Conservation (phyloP, 140 eudicot genomes). For the Oenanthe javanica region DNA sequence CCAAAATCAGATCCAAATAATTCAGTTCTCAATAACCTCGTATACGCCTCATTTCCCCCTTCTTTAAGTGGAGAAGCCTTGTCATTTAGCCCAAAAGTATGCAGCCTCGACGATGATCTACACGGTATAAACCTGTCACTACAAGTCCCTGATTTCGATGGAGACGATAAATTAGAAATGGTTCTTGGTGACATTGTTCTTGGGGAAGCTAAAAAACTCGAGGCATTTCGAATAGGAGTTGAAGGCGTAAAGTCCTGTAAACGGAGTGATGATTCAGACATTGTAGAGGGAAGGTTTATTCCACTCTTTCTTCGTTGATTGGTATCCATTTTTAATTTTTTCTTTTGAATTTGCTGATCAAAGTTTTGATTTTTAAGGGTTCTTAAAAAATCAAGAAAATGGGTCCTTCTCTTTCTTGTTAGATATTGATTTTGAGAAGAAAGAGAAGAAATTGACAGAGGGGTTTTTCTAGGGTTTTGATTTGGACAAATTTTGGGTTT, state of each 20-base stretch:
- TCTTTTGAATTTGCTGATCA: neutral
- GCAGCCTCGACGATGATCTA: slow-evolving; percentile 87
- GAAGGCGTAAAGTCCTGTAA: slow-evolving; percentile 38
- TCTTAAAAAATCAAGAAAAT: neutral
- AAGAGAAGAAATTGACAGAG: slow-evolving; percentile 2
- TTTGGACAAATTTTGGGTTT: neutral
- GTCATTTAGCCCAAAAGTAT: slow-evolving; percentile 75
- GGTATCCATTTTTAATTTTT: slow-evolving; percentile 40
- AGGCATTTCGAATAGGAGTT: slow-evolving; percentile 18
- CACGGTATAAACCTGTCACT: slow-evolving; percentile 96
- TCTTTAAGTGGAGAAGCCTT: slow-evolving; percentile 71
- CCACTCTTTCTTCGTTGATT: slow-evolving; percentile 82
- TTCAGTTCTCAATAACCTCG: slow-evolving; percentile 65
- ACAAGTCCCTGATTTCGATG: slow-evolving; percentile 55
- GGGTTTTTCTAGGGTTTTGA: slow-evolving; percentile 16
- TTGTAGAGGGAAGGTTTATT: slow-evolving; percentile 74
- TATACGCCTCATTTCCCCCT: slow-evolving; percentile 69
- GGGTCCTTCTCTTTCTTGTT: slow-evolving; percentile 6
- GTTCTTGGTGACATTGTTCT: slow-evolving; percentile 85
- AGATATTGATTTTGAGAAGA: neutral
- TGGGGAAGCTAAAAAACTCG: slow-evolving; percentile 49
- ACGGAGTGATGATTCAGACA: slow-evolving; percentile 85
- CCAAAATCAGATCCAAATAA: slow-evolving; percentile 92
- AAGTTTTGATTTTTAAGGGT: neutral
- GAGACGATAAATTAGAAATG: slow-evolving; percentile 69